Evolutionary conservation across 768 basidiomycete genomes (phyloP), one percentile per base, ranked within the genome.

Genomic region (Cystofilobasidium bisporidii): DNA sequence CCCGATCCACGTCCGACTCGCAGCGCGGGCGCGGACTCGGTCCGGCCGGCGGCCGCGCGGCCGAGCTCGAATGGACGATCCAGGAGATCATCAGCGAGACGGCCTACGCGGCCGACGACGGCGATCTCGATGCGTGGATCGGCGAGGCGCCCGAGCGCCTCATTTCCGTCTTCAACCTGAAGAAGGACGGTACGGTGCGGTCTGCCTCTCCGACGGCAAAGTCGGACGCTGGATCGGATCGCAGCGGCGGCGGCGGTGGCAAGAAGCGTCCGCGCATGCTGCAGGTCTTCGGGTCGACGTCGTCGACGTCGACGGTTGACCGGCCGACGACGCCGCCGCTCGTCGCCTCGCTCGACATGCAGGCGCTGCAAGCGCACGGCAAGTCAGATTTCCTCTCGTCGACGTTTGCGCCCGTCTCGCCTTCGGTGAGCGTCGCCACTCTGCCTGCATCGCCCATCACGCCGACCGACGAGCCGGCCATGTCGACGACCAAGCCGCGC

Each of bases 121-220:
- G 40, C 26, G 64, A 50, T 11, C 26, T 14, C 3, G 9, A 12
- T 10, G 65, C 45, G 1, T 66, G 65, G 65, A 33, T 32, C 12
- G 45, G 59, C 22, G 17, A 32, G 26, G 20, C 40, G 10, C 43
- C 58, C 5, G 26, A 60, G 47, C 38, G 32, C 28, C 30, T 60
- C 28, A 36, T 66, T 9, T 66, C 65, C 1, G 65, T 61, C 10
- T 36, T 66, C 58, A 33, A 53, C 58, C 58, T 66, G 32, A 45
- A 32, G 30, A 66, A 53, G 40, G 45, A 30, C 15, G 38, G 36
- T 14, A 64, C 55, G 22, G 8, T 24, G 11, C 30, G 30, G 4
- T n/a, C 57, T 1, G 14, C 14, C 6, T 24, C 43, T 8, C 11
- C 22, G 30, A 40, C 40, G 17, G 30, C 9, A 26, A 22, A 59